Percentiles rank a stretch among this genome's conserved stretches.
These are phyloP conservation scores for Phytophthora constricta DNA, from an alignment of 352 stramenopile genomes.

Conservation along the genomic window DNA sequence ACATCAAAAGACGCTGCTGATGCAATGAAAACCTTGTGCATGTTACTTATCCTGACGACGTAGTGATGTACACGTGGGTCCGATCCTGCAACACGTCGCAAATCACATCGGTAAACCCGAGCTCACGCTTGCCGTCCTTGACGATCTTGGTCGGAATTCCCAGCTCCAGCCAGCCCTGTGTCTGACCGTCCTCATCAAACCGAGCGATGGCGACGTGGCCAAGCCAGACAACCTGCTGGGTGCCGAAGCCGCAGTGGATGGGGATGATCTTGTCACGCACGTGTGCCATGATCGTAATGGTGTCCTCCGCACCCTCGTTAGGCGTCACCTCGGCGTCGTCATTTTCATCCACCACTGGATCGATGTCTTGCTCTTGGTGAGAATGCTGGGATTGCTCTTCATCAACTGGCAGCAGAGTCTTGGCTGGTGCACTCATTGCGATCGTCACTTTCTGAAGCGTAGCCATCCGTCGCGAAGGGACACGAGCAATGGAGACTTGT, in stretches of 20 bases:
- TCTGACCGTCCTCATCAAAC: slow-evolving; percentile 55
- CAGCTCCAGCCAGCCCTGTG: slow-evolving; percentile 59
- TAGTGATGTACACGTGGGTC: slow-evolving; percentile 74
- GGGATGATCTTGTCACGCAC: slow-evolving; percentile 77
- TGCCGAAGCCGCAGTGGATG: slow-evolving; percentile 73
- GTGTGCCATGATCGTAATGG: slow-evolving; percentile 68
- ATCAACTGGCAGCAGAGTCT: no score
- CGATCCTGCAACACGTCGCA: slow-evolving; percentile 67
- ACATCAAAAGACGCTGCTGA: no score
- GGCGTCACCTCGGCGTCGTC: slow-evolving; percentile 17
- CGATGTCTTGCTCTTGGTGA: slow-evolving; percentile 4
- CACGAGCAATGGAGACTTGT: no score
- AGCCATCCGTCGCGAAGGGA: no score
- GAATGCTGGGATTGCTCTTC: background rate
- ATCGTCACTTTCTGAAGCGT: no score
- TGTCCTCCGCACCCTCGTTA: slow-evolving; percentile 63
- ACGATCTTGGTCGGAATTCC: slow-evolving; percentile 51
- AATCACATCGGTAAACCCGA: slow-evolving; percentile 63
- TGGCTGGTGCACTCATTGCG: no score
- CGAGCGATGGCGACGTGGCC: slow-evolving; percentile 75
- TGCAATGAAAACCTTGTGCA: background rate
- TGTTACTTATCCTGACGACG: slow-evolving; percentile 43
- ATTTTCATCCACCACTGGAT: slow-evolving; percentile 9
- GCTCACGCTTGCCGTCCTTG: slow-evolving; percentile 53
- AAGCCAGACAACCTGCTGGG: slow-evolving; percentile 76